These are phyloP conservation scores for Fusarium transvaalense DNA, from an alignment of 2,329 filamentous ascomycete species.

Conservation along the genomic window DNA sequence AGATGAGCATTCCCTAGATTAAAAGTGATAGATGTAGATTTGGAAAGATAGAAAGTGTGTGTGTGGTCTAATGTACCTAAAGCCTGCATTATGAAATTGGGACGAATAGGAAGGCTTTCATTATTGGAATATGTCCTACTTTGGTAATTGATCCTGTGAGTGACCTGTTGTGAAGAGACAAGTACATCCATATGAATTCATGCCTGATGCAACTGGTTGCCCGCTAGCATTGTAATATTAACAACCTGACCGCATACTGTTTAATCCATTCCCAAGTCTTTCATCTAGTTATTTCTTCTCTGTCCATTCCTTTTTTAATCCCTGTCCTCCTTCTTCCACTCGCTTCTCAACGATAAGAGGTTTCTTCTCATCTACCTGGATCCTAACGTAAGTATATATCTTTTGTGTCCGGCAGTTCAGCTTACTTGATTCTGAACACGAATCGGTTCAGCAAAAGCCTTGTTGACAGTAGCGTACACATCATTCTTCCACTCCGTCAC, in stretches of 20 bases:
- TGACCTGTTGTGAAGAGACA: not conserved
- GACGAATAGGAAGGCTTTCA: not conserved
- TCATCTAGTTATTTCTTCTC: not conserved
- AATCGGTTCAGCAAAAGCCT: not conserved
- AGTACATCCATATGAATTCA: not conserved
- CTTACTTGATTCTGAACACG: not conserved
- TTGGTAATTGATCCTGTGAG: not conserved
- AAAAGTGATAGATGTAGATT: not conserved
- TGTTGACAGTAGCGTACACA: constrained; percentile 4
- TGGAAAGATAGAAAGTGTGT: not conserved
- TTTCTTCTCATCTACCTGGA: constrained; percentile 23
- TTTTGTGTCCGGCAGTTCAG: accelerated
- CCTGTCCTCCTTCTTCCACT: constrained; percentile 17
- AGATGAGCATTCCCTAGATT: constrained; percentile 17
- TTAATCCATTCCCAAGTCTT: too few relatives aligned
- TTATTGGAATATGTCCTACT: not conserved
- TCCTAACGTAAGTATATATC: not conserved
- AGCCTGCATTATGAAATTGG: not conserved
- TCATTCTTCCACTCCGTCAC: constrained; percentile 15
- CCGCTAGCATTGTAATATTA: not conserved
- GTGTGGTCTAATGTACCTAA: not conserved
- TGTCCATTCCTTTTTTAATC: not conserved
- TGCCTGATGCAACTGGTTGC: not conserved
- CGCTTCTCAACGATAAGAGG: constrained; percentile 2
- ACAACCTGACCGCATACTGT: too few relatives aligned